These are phyloP conservation scores for Microcera coccophila DNA, from an alignment of 2,329 filamentous ascomycete genomes.

Conservation along the genomic window DNA sequence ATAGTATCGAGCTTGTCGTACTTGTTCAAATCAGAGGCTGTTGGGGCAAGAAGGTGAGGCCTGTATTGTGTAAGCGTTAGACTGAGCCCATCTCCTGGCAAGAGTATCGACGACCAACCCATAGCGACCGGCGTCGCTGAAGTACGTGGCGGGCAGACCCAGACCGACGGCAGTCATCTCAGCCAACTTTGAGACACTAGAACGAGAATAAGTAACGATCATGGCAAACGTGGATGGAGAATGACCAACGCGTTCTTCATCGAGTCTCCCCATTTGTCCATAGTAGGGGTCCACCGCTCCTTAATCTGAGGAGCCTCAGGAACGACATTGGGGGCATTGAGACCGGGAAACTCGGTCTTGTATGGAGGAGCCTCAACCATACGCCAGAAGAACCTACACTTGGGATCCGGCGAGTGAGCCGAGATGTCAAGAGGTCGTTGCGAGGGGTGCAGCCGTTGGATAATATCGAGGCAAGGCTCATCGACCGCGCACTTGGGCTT, in stretches of 20 bases:
- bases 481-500: conserved; percentile 61
- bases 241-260: conserved; percentile 56
- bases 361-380: conserved; percentile 54
- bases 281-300: conserved; percentile 49
- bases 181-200: conserved; percentile 51
- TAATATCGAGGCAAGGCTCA: conserved; percentile 56
- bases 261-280: conserved; percentile 55
- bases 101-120: conserved; percentile 36
- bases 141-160: conserved; percentile 49
- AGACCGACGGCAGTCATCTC: conserved; percentile 58
- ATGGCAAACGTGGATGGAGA: background rate
- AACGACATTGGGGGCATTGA: conserved; percentile 54
- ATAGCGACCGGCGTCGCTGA: conserved; percentile 53
- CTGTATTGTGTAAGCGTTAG: conserved; percentile 27
- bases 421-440: conserved; percentile 56
- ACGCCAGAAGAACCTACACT: conserved; percentile 62
- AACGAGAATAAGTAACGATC: background rate
- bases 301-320: conserved; percentile 48
- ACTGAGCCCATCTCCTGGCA: too few relatives aligned
- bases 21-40: conserved; percentile 53
- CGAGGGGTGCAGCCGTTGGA: conserved; percentile 48
- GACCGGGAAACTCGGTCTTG: conserved; percentile 50
- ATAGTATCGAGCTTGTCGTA: conserved; percentile 55
- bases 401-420: conserved; percentile 56
- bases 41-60: conserved; percentile 59